A percentile compares a stretch with the other conserved stretches of the same genome.
Evolutionary conservation across 2,329 filamentous ascomycete species (phyloP).

Genomic region (Stachybotrys elegans): DNA sequence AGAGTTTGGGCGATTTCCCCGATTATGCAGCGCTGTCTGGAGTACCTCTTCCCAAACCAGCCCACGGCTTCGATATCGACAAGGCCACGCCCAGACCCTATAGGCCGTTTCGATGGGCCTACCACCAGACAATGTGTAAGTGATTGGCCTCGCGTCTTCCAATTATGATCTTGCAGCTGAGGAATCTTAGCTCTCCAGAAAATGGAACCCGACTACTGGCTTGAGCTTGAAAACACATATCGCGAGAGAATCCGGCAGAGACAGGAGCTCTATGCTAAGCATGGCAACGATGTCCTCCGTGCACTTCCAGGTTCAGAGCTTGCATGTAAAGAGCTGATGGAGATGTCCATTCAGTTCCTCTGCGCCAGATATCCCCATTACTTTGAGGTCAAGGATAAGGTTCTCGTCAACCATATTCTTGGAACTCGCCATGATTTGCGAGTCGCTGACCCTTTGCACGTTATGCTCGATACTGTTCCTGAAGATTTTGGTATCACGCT

Average conservation of each 20-base stretch:
- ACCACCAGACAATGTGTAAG: constrained; percentile 87
- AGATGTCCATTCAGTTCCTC: constrained; percentile 78
- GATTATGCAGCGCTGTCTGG: constrained; percentile 72
- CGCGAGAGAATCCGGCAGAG: constrained; percentile 62
- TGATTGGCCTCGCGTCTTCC: background rate
- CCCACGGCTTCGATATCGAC: constrained; percentile 60
- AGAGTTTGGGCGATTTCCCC: constrained; percentile 68
- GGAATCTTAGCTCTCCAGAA: constrained; percentile 61
- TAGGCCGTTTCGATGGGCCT: constrained; percentile 75
- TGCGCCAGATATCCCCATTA: constrained; percentile 71
- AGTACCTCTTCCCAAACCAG: constrained; percentile 63
- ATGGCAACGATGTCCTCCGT: constrained; percentile 62
- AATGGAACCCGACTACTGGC: constrained; percentile 78
- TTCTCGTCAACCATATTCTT: constrained; percentile 67
- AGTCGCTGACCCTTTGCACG: constrained; percentile 57
- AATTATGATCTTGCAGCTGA: background rate
- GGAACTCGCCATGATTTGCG: constrained; percentile 56
- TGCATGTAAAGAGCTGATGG: constrained; percentile 81
- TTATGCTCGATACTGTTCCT: constrained; percentile 72
- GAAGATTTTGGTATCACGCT: constrained; percentile 80
- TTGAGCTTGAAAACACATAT: constrained; percentile 80
- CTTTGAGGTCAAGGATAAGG: constrained; percentile 56
- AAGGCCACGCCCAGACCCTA: constrained; percentile 70
- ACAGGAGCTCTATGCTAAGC: constrained; percentile 54
- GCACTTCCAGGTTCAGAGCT: constrained; percentile 70